Evolutionary conservation across 2,329 filamentous ascomycete genomes (phyloP), one percentile per base, ranked within the genome.

Genomic region (Cryphonectria carpinicola): DNA sequence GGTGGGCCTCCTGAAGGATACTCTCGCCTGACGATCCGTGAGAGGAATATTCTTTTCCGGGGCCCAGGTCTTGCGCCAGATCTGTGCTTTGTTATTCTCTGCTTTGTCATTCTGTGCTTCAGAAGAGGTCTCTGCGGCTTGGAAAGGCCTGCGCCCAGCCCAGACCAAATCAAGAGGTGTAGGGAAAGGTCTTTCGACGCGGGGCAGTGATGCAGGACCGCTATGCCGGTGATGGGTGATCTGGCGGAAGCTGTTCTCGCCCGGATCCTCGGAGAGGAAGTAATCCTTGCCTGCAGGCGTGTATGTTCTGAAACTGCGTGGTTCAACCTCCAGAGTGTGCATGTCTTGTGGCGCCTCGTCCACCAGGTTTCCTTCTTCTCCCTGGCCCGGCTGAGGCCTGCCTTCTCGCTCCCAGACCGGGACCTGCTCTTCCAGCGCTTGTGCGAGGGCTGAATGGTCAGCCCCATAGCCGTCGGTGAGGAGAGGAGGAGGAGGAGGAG

Each of bases 381-480:
- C 17, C 22, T 10, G 46, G 25, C 28, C 19, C 58, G 39, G 7
- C 17, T n/a, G 46, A n/a, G 8, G 39, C 4, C 19, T 32, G 22
- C 35, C 32, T 4, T 25, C n/a, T 39, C 35, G 17, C 49, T 28
- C 32, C 43, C 14, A 13, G n/a, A 25, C 19, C 52, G 41, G 19
- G 8, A 25, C 25, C 56, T 71, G n/a, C 41, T 61, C 32, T 39
- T 28, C 43, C 19, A 37, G 10, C 2, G 52, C 17, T 25, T 32
- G 22, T 11, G 37, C 10, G n/a, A 14, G 4, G 35, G 28, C 56
- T 17, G 19, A 37, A n/a, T 64, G 54, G 43, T 52, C 46, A 49
- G 41, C 4, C 25, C 13, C 58, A 32, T 66, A 11, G 28, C 60
- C n/a, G 32, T 43, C 37, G 46, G 56, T 35, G 62, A 54, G 70